These are phyloP conservation scores for Termitomyces sp. DNA, from an alignment of 768 basidiomycete species.

Conservation along the genomic window DNA sequence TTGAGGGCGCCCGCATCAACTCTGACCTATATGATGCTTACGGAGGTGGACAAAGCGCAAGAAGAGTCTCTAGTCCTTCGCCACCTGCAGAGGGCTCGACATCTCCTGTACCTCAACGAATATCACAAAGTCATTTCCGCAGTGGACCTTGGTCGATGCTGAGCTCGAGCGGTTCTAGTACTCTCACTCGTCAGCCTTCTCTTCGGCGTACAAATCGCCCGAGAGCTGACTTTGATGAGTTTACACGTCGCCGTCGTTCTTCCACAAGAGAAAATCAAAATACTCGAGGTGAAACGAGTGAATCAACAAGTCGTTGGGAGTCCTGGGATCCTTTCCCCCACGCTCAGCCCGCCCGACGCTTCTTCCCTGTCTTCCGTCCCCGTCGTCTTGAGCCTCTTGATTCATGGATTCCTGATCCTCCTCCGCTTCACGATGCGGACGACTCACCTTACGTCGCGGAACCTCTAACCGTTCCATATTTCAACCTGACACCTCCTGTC, in stretches of 20 bases:
- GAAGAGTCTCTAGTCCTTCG: slow-evolving; percentile 23
- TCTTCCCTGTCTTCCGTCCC: slow-evolving; percentile 47
- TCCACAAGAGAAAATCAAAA: slow-evolving; percentile 31
- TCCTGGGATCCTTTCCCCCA: slow-evolving; percentile 18
- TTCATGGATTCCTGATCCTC: slow-evolving; percentile 19
- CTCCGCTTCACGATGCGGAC: slow-evolving; percentile 8
- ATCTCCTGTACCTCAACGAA: slow-evolving; percentile 13
- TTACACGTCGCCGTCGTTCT: slow-evolving; percentile 59
- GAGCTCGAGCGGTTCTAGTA: slow-evolving; percentile 17
- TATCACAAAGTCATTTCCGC: slow-evolving; percentile 14
- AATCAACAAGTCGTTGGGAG: slow-evolving; percentile 24
- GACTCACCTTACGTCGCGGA: slow-evolving; percentile 6
- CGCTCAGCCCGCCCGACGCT: slow-evolving; percentile 37
- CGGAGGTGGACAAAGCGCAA: slow-evolving; percentile 15
- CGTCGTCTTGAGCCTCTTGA: slow-evolving; percentile 34
- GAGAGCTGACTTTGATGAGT: slow-evolving; percentile 68
- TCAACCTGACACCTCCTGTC: slow-evolving; percentile 19
- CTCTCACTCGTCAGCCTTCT: slow-evolving; percentile 51
- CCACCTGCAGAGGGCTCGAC: slow-evolving; percentile 29
- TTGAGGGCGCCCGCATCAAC: slow-evolving; percentile 55
- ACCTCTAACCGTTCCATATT: slow-evolving; percentile 18
- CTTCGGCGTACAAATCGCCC: slow-evolving; percentile 53
- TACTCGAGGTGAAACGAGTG: slow-evolving; percentile 22
- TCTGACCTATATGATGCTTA: slow-evolving; percentile 65
- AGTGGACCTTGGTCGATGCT: slow-evolving; percentile 28